Percentiles rank a stretch among this genome's conserved stretches.
Conservation (phyloP, 805 yeast species). For the Hanseniaspora thailandica region DNA sequence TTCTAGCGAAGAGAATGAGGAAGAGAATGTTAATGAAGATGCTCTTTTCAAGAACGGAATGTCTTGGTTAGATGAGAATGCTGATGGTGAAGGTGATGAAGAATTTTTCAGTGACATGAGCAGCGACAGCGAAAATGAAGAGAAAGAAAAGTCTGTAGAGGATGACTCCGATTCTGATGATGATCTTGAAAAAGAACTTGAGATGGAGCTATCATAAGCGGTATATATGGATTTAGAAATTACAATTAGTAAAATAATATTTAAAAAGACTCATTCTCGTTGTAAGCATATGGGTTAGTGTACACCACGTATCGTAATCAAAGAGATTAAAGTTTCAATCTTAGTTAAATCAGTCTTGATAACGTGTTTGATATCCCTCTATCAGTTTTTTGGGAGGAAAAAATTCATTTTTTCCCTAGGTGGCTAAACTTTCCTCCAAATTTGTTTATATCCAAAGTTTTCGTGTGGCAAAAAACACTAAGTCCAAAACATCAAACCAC, state of each 20-base stretch:
- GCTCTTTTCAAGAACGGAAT: constrained; percentile 15
- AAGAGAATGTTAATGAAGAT: constrained; percentile 22
- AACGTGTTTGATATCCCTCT: too few relatives aligned
- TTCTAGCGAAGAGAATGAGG: constrained; percentile 22
- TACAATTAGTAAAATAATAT: too few relatives aligned
- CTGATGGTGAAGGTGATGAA: constrained; percentile 26
- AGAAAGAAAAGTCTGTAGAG: constrained; percentile 12
- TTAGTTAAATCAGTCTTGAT: too few relatives aligned
- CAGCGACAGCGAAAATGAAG: constrained; percentile 20
- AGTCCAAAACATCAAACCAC: neutral
- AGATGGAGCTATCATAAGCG: constrained; percentile 1
- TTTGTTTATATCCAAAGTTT: neutral
- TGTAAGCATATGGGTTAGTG: too few relatives aligned
- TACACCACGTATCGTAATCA: too few relatives aligned
- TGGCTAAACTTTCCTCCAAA: too few relatives aligned
- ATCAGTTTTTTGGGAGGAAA: too few relatives aligned
- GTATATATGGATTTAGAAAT: too few relatives aligned
- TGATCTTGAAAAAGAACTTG: constrained; percentile 13
- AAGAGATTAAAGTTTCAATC: too few relatives aligned
- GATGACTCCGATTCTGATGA: constrained; percentile 16
- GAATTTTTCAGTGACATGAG: constrained; percentile 26
- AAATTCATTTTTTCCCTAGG: too few relatives aligned
- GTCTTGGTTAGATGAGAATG: constrained; percentile 18
- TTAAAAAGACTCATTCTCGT: too few relatives aligned
- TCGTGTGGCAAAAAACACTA: neutral